Base-by-base conservation (phyloP, 2,329 filamentous ascomycete genomes). In the Ceratocystis destructans region DNA sequence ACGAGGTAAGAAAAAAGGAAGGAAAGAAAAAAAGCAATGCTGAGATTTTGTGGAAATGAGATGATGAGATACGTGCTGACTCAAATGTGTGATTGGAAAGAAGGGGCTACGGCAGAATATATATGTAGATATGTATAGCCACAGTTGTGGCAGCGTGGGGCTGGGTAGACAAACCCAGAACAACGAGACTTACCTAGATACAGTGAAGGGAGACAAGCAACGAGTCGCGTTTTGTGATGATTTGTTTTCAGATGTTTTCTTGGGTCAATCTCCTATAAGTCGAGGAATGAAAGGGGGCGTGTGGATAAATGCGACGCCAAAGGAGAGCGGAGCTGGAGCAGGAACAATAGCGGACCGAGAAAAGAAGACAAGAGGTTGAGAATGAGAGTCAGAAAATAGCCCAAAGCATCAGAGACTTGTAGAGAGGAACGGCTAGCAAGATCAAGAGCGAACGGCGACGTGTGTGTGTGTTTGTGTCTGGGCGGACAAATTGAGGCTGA, bases 251-350 rank as follows among this genome's bases (percentile, higher is more conserved):
- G 59, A 46, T 31, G 15, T 45, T 61, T 61, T 66, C 53, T 57
- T 25, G 62, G 22, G 31, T 48, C 44, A 61, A 61, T 66, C 64
- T 66, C 41, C 37, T n/a, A 37, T 33, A 55, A 10, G 62, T 66
- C 46, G 48, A 63, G 48, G 65, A 63, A 63, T 66, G 57, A 44
- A 63, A 62, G 31, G 46, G 59, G 59, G 20, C 33, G 33, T n/a
- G 53, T 28, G 55, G 28, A n/a, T 59, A 31, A 59, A 59, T 53
- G 41, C n/a, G 17, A 20, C 31, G 31, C 48, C 33, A 22, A 28
- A 31, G 31, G 15, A 33, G 59, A 53, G 17, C 37, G 46, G n/a
- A 57, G 45, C 65, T 50, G 20, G 48, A 46, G n/a, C 31, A 25
- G 46, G 46, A 41, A 25, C 22, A 20, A 37, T 7, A n/a, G 64